phyloP scores from a whole-genome alignment of 345 rosid species.

The Lumnitzera littorea region DNA sequence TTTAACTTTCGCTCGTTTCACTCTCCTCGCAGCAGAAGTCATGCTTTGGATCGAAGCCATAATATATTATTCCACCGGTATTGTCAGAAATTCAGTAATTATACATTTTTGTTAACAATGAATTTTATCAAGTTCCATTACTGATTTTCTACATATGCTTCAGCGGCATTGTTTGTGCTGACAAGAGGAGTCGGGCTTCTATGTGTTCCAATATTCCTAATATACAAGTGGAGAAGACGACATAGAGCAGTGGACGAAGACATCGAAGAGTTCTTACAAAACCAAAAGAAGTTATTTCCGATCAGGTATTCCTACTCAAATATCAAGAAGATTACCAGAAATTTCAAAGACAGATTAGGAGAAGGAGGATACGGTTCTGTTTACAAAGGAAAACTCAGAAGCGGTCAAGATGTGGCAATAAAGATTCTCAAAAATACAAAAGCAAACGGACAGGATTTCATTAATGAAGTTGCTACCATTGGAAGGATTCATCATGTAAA shows the following conservation, averaged over 20 bases:
- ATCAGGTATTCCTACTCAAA: background rate
- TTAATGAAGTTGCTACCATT: background rate
- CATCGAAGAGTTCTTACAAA: background rate
- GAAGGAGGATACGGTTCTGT: conserved; percentile 5
- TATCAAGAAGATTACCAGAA: background rate
- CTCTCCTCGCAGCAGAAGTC: no score
- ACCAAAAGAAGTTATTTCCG: background rate
- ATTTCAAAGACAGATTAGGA: background rate
- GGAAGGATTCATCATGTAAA: conserved; percentile 4
- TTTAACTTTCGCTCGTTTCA: no score
- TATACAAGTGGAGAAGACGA: conserved; percentile 2
- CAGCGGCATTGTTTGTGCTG: no score
- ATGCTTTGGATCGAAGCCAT: no score
- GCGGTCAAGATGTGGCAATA: background rate
- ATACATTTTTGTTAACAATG: no score
- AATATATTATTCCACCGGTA: no score
- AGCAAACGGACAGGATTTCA: conserved; percentile 1
- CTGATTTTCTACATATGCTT: no score
- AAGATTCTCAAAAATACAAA: background rate
- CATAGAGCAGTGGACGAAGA: background rate
- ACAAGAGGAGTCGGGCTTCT: background rate
- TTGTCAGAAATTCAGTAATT: no score
- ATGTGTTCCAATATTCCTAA: background rate
- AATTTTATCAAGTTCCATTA: no score
- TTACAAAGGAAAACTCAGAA: background rate